Evolutionary conservation across 331 rosid species (phyloP).

Genomic region (Malus hybrid): DNA sequence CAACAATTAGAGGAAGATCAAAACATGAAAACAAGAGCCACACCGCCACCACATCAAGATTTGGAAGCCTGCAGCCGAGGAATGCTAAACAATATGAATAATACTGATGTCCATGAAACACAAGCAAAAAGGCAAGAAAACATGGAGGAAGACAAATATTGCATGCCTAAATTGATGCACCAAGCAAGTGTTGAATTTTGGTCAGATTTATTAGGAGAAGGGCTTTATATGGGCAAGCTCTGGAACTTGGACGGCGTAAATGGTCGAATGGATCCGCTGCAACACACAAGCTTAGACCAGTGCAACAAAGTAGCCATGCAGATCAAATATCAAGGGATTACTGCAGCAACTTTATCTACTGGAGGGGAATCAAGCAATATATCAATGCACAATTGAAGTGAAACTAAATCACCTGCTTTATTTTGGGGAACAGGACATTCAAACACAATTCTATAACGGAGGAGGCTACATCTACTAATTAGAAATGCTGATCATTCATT

Average conservation of each 20-base stretch:
- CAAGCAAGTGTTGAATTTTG: neutral
- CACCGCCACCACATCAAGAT: neutral
- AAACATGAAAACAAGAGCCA: neutral
- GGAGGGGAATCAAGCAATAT: neutral
- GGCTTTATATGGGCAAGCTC: neutral
- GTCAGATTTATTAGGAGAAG: neutral
- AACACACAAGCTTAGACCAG: neutral
- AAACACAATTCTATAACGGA: no score
- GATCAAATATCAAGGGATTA: neutral
- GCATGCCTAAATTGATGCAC: neutral
- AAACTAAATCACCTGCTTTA: neutral
- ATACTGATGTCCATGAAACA: neutral
- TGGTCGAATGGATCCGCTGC: neutral
- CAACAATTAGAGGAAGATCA: constrained; percentile 6
- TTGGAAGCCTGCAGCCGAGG: neutral
- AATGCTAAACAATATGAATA: neutral
- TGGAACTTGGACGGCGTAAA: neutral
- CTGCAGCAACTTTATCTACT: neutral
- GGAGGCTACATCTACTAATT: no score
- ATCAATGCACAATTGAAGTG: neutral
- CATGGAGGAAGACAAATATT: neutral
- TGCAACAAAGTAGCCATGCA: neutral
- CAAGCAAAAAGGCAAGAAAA: neutral
- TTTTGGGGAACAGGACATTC: no score
- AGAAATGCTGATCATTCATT: no score